Percentiles rank a stretch among this genome's conserved stretches.
Conservation (phyloP, 1,284 basidiomycete genomes). For the Rhodotorula glutinis region DNA sequence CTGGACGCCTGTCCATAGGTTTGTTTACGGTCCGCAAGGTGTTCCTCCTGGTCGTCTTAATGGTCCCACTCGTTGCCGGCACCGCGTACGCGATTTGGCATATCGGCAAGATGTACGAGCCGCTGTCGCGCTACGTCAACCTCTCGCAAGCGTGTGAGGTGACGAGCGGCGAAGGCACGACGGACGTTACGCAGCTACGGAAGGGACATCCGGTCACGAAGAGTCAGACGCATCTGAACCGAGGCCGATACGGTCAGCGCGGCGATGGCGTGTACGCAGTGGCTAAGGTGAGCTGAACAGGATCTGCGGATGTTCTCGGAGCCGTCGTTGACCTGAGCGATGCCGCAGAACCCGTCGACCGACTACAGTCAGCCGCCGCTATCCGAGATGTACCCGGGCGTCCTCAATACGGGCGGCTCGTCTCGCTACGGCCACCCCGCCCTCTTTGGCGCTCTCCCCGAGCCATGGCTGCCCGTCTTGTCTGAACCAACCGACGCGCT, state of each 20-base stretch:
- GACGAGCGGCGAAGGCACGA: slow-evolving; percentile 73
- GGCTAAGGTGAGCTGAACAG: slow-evolving; percentile 35
- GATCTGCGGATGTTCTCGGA: no score
- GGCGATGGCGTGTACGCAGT: slow-evolving; percentile 91
- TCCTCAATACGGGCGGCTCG: slow-evolving; percentile 70
- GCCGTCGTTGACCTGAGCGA: no score
- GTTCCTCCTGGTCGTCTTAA: slow-evolving; percentile 68
- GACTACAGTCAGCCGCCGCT: slow-evolving; percentile 95
- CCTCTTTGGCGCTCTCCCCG: slow-evolving; percentile 77
- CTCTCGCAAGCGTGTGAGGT: slow-evolving; percentile 84
- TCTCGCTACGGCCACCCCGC: slow-evolving; percentile 87
- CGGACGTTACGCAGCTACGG: slow-evolving; percentile 66
- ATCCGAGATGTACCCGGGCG: slow-evolving; percentile 85
- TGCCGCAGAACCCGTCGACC: slow-evolving; percentile 67
- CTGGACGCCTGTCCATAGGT: slow-evolving; percentile 50
- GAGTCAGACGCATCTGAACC: slow-evolving; percentile 82
- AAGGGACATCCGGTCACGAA: slow-evolving; percentile 76
- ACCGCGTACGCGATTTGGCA: slow-evolving; percentile 77
- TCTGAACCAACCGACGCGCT: slow-evolving; percentile 5
- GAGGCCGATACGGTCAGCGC: slow-evolving; percentile 79
- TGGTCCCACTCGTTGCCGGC: slow-evolving; percentile 71
- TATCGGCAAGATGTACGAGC: slow-evolving; percentile 59
- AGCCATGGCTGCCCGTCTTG: slow-evolving; percentile 74
- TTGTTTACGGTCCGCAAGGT: slow-evolving; percentile 81
- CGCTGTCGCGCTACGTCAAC: slow-evolving; percentile 75